Conservation (phyloP, 192 early-diverging fungal genomes). For the Coemansia sp. region DNA sequence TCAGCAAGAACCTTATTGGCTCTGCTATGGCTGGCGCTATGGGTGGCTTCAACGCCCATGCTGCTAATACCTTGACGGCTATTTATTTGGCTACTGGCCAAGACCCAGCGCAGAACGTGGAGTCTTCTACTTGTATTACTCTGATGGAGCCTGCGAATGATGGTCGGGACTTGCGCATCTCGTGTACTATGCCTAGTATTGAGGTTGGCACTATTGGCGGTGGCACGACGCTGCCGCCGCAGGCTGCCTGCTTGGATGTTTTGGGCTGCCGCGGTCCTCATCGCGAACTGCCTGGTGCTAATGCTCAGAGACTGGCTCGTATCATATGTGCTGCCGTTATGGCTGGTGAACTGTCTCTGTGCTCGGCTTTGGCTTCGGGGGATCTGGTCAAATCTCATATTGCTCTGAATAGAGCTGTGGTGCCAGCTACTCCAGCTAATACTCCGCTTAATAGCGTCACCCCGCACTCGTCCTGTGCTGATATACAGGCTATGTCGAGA, state of each 20-base stretch:
- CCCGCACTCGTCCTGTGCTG: conserved; percentile 20
- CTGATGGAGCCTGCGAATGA: conserved; percentile 85
- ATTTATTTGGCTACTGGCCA: conserved; percentile 90
- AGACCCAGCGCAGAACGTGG: conserved; percentile 95
- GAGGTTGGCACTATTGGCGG: conserved; percentile 95
- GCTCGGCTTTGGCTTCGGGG: conserved; percentile 81
- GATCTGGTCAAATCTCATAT: conserved; percentile 89
- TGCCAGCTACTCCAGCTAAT: conserved; percentile 38
- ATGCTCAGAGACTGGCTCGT: conserved; percentile 81
- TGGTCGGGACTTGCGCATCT: conserved; percentile 78
- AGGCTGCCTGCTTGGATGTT: conserved; percentile 85
- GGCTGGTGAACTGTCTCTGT: conserved; percentile 89
- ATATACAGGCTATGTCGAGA: conserved; percentile 9
- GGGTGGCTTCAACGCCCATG: conserved; percentile 93
- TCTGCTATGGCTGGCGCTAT: conserved; percentile 90
- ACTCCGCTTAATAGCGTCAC: conserved; percentile 15
- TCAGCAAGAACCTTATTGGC: conserved; percentile 88
- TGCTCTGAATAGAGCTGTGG: conserved; percentile 72
- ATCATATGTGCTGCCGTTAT: conserved; percentile 86
- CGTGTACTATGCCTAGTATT: conserved; percentile 90
- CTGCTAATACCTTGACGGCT: conserved; percentile 90
- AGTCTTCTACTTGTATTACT: conserved; percentile 89
- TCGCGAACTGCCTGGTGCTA: conserved; percentile 71
- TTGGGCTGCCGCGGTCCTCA: conserved; percentile 83
- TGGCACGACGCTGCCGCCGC: conserved; percentile 79